Base-by-base conservation (phyloP, 768 basidiomycete species). In the Boletus pseudopeckii region DNA sequence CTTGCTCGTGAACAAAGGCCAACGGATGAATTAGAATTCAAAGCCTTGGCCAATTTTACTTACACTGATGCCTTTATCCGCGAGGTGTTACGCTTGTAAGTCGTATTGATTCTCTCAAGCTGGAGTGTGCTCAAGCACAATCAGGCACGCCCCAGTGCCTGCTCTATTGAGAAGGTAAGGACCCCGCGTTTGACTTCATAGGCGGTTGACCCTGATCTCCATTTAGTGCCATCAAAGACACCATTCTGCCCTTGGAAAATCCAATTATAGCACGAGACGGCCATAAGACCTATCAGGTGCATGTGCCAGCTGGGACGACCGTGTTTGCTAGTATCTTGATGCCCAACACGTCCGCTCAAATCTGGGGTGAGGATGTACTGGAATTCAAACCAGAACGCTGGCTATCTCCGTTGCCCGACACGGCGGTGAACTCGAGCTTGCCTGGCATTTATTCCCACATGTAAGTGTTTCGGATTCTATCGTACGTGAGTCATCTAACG, bases 11-110 rank as follows among this genome's bases (percentile, higher is more conserved):
- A 50, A 10, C 17, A 50, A 22, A 41, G n/a, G 17, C 30, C 30
- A 22, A 7, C 39, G 14, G 49, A 50, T n/a, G 49, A 50, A 17
- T 50, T 50, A 33, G 49, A 24, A n/a, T 42, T 50, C 49, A 50
- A 50, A 24, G 7, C 18, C n/a, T 34, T 50, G 49, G 9, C 49
- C 10, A 42, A 34, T 26, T 24, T 50, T 32, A 34, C 49, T n/a
- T 50, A 42, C 49, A 50, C 49, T 8, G 40, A 50, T 7, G 49
- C 49, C 13, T 50, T 50, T 13, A 42, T 50, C 30, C 49, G 49
- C 15, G 49, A 50, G 18, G 49, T 50, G 7, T 26, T 50, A 22
- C 49, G 49, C 15, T 2, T 50, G 49, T 50, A 34, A 33, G 49
- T 13, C 15, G 8, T 26, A 13, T 17, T 17, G 38, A 10, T 34